A percentile compares a stretch with the other conserved stretches of the same genome.
Evolutionary conservation across 306 rosid genomes (phyloP).

Genomic region (Prunus salicina): DNA sequence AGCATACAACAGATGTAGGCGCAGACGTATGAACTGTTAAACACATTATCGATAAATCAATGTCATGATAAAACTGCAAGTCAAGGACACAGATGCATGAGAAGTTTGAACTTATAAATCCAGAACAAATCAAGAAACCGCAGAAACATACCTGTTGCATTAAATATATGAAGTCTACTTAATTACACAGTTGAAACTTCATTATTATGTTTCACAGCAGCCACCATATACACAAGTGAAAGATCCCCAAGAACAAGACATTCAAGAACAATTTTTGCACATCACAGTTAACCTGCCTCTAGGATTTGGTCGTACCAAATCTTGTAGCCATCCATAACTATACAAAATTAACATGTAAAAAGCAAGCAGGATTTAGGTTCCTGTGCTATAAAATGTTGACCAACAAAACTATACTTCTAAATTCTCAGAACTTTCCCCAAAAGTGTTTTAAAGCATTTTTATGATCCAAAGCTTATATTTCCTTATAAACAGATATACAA

Average conservation of each 20-base stretch:
- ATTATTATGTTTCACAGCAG: slow-evolving; percentile 14
- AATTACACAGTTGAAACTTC: slow-evolving; percentile 18
- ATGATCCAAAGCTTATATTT: slow-evolving; percentile 83
- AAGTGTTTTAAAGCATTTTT: slow-evolving; percentile 56
- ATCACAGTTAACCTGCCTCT: slow-evolving; percentile 15
- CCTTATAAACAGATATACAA: slow-evolving; percentile 71
- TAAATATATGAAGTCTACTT: not conserved
- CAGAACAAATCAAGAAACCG: not conserved
- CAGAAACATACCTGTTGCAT: slow-evolving; percentile 10
- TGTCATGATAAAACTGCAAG: not conserved
- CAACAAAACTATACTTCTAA: slow-evolving; percentile 8
- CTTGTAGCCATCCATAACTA: slow-evolving; percentile 24
- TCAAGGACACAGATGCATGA: not conserved
- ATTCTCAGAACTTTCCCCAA: slow-evolving; percentile 9
- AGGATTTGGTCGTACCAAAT: slow-evolving; percentile 19
- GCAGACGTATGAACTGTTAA: not conserved
- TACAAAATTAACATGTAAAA: slow-evolving; percentile 45
- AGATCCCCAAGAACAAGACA: slow-evolving; percentile 4
- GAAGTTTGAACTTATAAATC: not conserved
- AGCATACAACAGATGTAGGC: no score
- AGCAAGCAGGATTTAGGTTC: slow-evolving; percentile 37
- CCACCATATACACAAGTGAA: slow-evolving; percentile 9
- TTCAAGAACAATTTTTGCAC: slow-evolving; percentile 5
- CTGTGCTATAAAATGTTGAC: slow-evolving; percentile 9
- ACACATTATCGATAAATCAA: not conserved